Conservation (phyloP, 1,284 basidiomycete genomes). For the Irpex sp. region DNA sequence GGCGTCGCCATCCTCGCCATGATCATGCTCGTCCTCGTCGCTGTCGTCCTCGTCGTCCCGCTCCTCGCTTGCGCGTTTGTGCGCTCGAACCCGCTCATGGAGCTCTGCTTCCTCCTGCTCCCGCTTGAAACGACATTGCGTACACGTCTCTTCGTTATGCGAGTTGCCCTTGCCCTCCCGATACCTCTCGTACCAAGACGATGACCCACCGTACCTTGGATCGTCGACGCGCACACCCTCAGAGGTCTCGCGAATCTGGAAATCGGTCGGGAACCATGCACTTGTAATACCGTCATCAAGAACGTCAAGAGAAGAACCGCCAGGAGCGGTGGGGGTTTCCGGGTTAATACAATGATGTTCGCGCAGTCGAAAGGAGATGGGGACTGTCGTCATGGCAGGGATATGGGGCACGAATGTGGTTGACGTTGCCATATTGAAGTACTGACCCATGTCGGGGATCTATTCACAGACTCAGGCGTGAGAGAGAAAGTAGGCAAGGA, state of each 20-base stretch:
- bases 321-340: conserved; percentile 27
- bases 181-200: conserved; percentile 33
- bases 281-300: conserved; percentile 48
- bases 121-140: conserved; percentile 18
- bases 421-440: conserved; percentile 30
- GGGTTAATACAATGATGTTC: conserved; percentile 53
- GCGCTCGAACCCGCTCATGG: conserved; percentile 1
- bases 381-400: conserved; percentile 35
- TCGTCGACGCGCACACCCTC: background rate
- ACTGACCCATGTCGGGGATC: conserved; percentile 31
- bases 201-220: conserved; percentile 17
- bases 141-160: conserved; percentile 41
- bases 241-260: background rate
- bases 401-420: conserved; percentile 31
- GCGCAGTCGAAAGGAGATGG: conserved; percentile 50
- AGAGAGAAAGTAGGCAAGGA: conserved; percentile 1
- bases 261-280: conserved; percentile 45
- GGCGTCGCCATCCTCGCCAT: conserved; percentile 9
- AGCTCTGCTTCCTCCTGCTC: conserved; percentile 7
- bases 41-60: background rate
- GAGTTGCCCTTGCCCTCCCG: conserved; percentile 31
- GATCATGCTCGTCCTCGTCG: conserved; percentile 11
- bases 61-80: background rate
- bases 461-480: conserved; percentile 15
- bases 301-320: conserved; percentile 19